Evolutionary conservation across 371 early-diverging fungal species (phyloP).

Genomic region (Mucor mucedo): DNA sequence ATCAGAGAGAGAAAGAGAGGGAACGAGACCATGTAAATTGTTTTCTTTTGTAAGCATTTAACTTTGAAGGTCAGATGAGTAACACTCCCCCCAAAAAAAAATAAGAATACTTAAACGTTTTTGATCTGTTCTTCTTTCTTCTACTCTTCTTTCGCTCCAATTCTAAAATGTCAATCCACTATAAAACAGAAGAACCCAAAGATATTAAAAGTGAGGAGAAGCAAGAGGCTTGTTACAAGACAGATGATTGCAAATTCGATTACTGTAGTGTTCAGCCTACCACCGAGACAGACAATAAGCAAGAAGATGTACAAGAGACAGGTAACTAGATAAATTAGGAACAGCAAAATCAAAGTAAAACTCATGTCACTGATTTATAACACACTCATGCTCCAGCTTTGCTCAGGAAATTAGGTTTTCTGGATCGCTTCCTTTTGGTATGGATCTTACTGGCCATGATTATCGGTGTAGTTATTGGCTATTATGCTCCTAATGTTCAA

Average conservation of each 20-base stretch:
- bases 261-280: not conserved
- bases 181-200: constrained; percentile 23
- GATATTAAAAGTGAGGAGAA: constrained; percentile 22
- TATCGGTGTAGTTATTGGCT: constrained; percentile 71
- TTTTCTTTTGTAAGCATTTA: too few species aligned
- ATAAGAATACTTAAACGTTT: not conserved
- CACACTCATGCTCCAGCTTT: constrained; percentile 20
- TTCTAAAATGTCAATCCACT: constrained; percentile 11
- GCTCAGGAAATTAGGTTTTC: constrained; percentile 37
- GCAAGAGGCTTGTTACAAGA: not conserved
- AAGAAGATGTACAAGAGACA: not conserved
- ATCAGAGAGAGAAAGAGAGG: not conserved
- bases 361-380: not conserved
- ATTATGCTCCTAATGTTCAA: constrained; percentile 65
- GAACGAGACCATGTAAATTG: not conserved
- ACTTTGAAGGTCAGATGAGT: too few species aligned
- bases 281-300: not conserved
- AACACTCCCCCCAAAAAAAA: too few species aligned
- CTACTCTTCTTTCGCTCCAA: not conserved
- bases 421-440: constrained; percentile 60
- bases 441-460: constrained; percentile 70
- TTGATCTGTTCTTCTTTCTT: not conserved
- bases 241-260: not conserved
- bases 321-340: not conserved
- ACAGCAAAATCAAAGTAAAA: not conserved